A percentile compares a stretch with the other conserved stretches of the same genome.
phyloP scores from a whole-genome alignment of 2,329 filamentous ascomycete genomes.

The Beauveria medogensis region DNA sequence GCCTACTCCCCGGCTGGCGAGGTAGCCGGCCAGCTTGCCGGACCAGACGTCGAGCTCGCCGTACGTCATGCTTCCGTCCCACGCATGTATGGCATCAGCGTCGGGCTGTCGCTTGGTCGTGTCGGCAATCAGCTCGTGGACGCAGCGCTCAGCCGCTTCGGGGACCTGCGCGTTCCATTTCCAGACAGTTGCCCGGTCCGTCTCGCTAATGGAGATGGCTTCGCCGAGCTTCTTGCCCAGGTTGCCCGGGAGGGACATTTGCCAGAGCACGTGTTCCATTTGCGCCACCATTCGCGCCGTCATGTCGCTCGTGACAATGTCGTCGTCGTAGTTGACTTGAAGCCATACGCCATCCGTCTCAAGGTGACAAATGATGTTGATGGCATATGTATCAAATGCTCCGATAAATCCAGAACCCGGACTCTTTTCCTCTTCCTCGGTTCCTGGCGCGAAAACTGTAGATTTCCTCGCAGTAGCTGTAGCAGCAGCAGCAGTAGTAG shows the following conservation, averaged over 20 bases:
- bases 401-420: constrained; percentile 5
- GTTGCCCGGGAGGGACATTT: not conserved
- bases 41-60: constrained; percentile 22
- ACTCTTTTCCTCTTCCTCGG: not conserved
- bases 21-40: constrained; percentile 11
- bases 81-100: constrained; percentile 31
- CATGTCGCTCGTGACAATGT: not conserved
- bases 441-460: not conserved
- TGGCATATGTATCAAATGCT: constrained; percentile 13
- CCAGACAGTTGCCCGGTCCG: constrained; percentile 10
- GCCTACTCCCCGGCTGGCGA: constrained; percentile 17
- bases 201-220: constrained; percentile 4
- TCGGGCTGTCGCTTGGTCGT: constrained; percentile 24
- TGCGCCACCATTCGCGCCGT: not conserved
- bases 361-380: constrained; percentile 13
- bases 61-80: constrained; percentile 36
- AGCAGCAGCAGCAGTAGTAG: too few relatives aligned
- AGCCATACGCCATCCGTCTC: constrained; percentile 11
- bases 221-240: not conserved
- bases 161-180: constrained; percentile 14
- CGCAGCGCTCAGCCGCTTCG: constrained; percentile 19
- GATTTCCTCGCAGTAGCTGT: not conserved
- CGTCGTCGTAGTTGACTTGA: not conserved
- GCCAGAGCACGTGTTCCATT: constrained; percentile 4
- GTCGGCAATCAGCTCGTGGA: constrained; percentile 33